Conservation (phyloP, 257 asterid species). For the Salvia rosmarinus region DNA sequence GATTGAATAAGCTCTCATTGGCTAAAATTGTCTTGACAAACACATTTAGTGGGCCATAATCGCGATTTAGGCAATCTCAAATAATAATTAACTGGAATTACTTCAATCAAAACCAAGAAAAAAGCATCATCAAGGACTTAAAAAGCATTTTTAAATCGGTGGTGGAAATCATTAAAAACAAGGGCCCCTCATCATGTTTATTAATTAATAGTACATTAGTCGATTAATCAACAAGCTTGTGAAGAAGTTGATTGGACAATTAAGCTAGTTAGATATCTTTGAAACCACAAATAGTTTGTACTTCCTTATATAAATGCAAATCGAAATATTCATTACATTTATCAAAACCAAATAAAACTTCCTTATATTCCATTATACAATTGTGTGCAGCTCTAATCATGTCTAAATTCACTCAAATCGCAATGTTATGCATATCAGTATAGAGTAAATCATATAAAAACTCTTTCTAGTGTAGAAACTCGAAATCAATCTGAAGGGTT, state of each 20-base stretch:
- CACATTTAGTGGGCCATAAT: conserved; percentile 58
- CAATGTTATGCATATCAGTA: too few relatives aligned
- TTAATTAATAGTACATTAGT: conserved; percentile 51
- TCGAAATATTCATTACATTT: not conserved
- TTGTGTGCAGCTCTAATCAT: too few relatives aligned
- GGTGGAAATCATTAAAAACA: conserved; percentile 69
- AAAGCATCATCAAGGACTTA: conserved; percentile 60
- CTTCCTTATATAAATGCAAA: not conserved
- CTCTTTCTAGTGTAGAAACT: too few relatives aligned
- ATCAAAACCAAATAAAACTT: too few relatives aligned
- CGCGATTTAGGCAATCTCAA: conserved; percentile 73
- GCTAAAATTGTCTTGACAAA: conserved; percentile 55
- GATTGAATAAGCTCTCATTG: conserved; percentile 48
- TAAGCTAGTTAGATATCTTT: conserved; percentile 17
- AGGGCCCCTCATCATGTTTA: conserved; percentile 36
- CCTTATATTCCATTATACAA: too few relatives aligned
- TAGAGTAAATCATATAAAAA: too few relatives aligned
- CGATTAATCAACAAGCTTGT: conserved; percentile 45
- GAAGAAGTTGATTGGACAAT: conserved; percentile 49
- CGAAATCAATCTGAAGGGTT: too few relatives aligned
- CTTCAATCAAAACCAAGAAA: conserved; percentile 68
- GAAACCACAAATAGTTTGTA: conserved; percentile 24
- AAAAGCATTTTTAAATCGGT: conserved; percentile 43
- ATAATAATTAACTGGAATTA: conserved; percentile 61
- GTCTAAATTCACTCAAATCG: too few relatives aligned